These are phyloP conservation scores for Smithsoniella earleae DNA, from an alignment of 163 green algal species.

Conservation along the genomic window DNA sequence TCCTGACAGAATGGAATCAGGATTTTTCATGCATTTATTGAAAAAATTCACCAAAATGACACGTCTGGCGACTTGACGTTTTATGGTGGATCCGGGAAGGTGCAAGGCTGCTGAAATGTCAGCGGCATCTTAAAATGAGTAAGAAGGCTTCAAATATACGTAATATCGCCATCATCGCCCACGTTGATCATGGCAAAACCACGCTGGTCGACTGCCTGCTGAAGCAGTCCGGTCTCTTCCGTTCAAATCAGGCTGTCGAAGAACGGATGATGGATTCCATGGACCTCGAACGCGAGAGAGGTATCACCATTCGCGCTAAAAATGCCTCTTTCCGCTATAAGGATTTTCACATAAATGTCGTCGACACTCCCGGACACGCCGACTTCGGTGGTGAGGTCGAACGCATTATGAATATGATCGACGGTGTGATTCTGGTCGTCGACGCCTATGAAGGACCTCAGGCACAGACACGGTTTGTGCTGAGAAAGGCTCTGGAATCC, in stretches of 20 bases:
- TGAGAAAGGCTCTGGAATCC: slow-evolving; percentile 86
- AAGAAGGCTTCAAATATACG: too few species aligned
- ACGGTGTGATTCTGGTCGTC: slow-evolving; percentile 94
- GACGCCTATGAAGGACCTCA: slow-evolving; percentile 95
- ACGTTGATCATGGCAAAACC: slow-evolving; percentile 87
- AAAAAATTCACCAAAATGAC: too few species aligned
- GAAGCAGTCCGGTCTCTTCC: slow-evolving; percentile 38
- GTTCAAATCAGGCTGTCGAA: slow-evolving; percentile 21
- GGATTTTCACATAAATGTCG: slow-evolving; percentile 62
- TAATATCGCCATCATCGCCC: slow-evolving; percentile 98
- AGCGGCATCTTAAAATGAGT: too few species aligned
- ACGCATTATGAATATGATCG: slow-evolving; percentile 98
- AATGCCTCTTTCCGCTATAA: slow-evolving; percentile 59
- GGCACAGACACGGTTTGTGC: slow-evolving; percentile 98
- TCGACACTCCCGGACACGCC: slow-evolving; percentile 82
- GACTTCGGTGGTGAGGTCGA: slow-evolving; percentile 99
- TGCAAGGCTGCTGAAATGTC: too few species aligned
- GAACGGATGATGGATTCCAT: slow-evolving; percentile 74
- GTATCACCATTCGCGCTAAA: slow-evolving; percentile 81
- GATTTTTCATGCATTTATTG: too few species aligned
- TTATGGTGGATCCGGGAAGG: too few species aligned
- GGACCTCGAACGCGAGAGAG: slow-evolving; percentile 65
- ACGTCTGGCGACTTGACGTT: too few species aligned
- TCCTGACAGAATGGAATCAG: too few species aligned
- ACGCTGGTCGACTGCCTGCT: slow-evolving; percentile 79